Base-by-base conservation (phyloP, 2,329 filamentous ascomycete genomes). In the Fusarium falciforme region DNA sequence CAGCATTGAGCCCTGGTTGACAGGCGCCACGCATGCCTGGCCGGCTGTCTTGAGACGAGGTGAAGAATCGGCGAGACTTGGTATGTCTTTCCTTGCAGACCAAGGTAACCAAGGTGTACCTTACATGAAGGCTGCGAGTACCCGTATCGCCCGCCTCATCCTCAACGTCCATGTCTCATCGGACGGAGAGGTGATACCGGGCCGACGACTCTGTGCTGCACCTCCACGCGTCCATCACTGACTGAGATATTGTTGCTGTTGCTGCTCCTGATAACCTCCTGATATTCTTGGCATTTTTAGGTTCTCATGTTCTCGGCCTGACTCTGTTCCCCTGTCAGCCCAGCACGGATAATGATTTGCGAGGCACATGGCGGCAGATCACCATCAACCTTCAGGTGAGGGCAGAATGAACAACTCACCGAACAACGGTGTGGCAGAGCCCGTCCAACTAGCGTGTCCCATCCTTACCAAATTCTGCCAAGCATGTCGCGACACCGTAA, bases 341-440 rank as follows among this genome's bases (percentile, higher is more conserved):
- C 31, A 31, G 61, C 55, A 67, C 70, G 66, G 58, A 31, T 54
- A 54, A 54, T 54, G 61, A 66, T 71, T 71, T 67, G 42, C 61
- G 59, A 65, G 61, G 27, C 61, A 62, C 47, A 58, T 63, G 17
- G 49, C 58, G 72, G 66, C 55, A 72, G 74, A 77, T 77, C 73
- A 42, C 38, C 66, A 71, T 73, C 54, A 72, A 73, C 67, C 47
- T 72, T 73, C 65, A 65, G 70, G 72, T 70, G 60, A 76, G 65
- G 61, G n/a, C 20, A 55, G 64, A 71, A 67, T 68, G 49, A 60
- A 61, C 60, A 66, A 67, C 67, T 69, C 40, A 62, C 42, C 64
- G 61, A 68, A 33, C 60, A 49, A 74, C 60, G 55, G 61, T 70
- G 71, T 64, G 61, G 64, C 38, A 64, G 54, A 54, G 67, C 27